A percentile compares a stretch with the other conserved stretches of the same genome.
Evolutionary conservation across 2,329 filamentous ascomycete genomes (phyloP).

Genomic region (Botrytis hyacinthi): DNA sequence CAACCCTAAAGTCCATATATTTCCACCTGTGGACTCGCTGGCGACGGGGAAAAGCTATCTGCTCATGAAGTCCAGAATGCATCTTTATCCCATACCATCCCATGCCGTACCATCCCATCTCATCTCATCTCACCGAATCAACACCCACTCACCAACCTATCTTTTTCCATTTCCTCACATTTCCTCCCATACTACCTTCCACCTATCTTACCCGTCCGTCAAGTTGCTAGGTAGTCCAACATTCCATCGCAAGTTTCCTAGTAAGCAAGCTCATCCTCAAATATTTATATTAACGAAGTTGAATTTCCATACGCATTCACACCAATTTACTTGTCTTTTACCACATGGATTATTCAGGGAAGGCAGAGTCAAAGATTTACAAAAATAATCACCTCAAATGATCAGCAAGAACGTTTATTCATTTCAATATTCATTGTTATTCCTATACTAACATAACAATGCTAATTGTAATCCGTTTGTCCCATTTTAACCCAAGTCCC

Average conservation of each 20-base stretch:
- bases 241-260: background rate
- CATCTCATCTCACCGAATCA: background rate
- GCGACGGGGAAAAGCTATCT: background rate
- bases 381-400: background rate
- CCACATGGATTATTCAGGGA: background rate
- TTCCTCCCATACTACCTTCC: background rate
- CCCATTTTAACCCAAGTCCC: background rate
- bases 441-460: slow-evolving; percentile 5
- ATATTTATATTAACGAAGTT: background rate
- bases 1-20: background rate
- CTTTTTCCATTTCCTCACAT: background rate
- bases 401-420: background rate
- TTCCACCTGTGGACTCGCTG: background rate
- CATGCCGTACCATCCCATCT: background rate
- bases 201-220: background rate
- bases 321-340: background rate
- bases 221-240: background rate
- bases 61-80: background rate
- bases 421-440: slow-evolving; percentile 4
- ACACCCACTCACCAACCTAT: background rate
- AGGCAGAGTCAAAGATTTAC: background rate
- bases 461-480: background rate
- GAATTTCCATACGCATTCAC: background rate
- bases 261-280: background rate
- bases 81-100: background rate